Evolutionary conservation across 208 protist genomes (phyloP), one percentile per base, ranked within the genome.

Genomic region (Strigomonas culicis): DNA sequence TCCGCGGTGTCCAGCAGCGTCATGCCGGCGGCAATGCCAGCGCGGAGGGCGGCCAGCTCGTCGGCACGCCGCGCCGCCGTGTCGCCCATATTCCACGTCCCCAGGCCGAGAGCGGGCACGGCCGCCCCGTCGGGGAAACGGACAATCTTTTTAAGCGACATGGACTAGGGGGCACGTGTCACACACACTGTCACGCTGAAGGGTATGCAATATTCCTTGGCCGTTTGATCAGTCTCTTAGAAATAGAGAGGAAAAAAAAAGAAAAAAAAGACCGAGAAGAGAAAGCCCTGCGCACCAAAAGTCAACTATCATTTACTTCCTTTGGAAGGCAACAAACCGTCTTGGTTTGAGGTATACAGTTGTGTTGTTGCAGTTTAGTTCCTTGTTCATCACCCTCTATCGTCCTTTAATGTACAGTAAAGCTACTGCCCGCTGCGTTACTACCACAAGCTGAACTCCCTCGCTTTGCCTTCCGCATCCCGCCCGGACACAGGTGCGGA

Each of bases 1-100:
- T 83, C 72, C 15, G 77, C 77, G 4, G 77, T 83, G 66, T 83
- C 77, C 28, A 83, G 60, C 3, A 83, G 43, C 17, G 73, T 79
- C 77, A 83, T 75, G 50, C 72, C 77, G 11, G 70, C 73, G 19
- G 55, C 19, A 7, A 83, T 32, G 24, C 77, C 77, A 19, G 59
- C 63, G 4, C 62, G 50, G 59, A 83, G 64, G 44, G 77, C 74
- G 27, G 61, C 70, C 24, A 83, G 11, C 43, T 83, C 72, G 11
- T 53, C 15, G 4, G 47, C 60, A 2, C 50, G 30, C 39, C 68
- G 74, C 8, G 15, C 15, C 8, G 43, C 41, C 32, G 51, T 56
- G 28, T 83, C 77, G 31, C 77, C 77, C 74, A 83, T 76, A 34
- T 68, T 66, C 74, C 77, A 83, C 43, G 64, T 44, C 1, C 77